Conservation (phyloP, 345 rosid genomes). For the Citrus unshiu region DNA sequence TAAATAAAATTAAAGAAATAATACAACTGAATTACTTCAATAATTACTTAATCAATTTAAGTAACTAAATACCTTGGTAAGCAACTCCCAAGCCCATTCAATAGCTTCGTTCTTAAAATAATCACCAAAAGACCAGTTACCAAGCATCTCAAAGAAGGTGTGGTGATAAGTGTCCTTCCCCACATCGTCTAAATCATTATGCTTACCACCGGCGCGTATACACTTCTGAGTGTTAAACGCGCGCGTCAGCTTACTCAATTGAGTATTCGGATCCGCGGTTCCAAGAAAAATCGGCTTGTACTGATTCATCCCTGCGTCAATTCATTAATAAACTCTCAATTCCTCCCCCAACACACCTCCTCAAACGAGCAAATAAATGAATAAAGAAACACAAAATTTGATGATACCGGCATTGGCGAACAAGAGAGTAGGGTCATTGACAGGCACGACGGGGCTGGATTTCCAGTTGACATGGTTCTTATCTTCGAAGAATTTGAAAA, state of each 20-base stretch:
- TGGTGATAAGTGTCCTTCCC: conserved; percentile 99
- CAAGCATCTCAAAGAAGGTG: conserved; percentile 99
- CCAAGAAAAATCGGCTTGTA: conserved; percentile 91
- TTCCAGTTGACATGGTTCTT: conserved; percentile 74
- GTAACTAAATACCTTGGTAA: conserved; percentile 48
- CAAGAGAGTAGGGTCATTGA: conserved; percentile 87
- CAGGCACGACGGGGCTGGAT: conserved; percentile 93
- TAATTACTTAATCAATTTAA: too few relatives aligned
- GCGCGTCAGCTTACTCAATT: conserved; percentile 66
- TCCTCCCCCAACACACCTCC: not conserved
- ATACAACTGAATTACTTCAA: not conserved
- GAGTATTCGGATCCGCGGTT: conserved; percentile 78
- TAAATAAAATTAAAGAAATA: not conserved
- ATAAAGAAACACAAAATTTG: not conserved
- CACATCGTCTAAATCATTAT: conserved; percentile 95
- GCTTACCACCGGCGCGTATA: conserved; percentile 97
- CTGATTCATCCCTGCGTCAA: conserved; percentile 83
- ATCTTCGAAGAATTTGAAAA: conserved; percentile 57
- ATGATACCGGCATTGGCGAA: conserved; percentile 86
- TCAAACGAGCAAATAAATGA: not conserved
- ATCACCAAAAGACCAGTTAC: conserved; percentile 98
- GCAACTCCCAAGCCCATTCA: conserved; percentile 97
- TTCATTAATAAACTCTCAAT: not conserved
- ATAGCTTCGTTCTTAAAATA: conserved; percentile 95
- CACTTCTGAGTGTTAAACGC: conserved; percentile 97